Conservation (phyloP, 2,329 filamentous ascomycete genomes). For the Diaporthe vaccinii region DNA sequence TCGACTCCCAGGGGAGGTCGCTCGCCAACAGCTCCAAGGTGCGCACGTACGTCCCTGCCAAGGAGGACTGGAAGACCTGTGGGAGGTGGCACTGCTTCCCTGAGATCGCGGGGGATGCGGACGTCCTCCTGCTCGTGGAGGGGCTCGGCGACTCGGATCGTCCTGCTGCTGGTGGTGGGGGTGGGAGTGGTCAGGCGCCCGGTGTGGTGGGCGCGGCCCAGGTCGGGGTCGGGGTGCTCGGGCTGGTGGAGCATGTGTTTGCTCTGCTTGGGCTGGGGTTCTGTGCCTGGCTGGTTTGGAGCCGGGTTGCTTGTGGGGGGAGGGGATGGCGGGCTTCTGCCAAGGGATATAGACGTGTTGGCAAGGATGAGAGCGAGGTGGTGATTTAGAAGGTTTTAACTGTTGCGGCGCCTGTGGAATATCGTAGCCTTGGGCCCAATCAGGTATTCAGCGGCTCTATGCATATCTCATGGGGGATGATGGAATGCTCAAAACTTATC, state of each 20-base stretch:
- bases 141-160: not conserved
- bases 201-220: not conserved
- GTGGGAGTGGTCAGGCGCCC: not conserved
- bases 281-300: slow-evolving; percentile 31
- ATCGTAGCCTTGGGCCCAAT: too few species aligned
- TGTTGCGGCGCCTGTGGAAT: not conserved
- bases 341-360: slow-evolving; percentile 24
- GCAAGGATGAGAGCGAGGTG: slow-evolving; percentile 15
- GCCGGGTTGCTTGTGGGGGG: not conserved
- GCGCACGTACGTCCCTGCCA: slow-evolving; percentile 30
- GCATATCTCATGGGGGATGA: too few species aligned
- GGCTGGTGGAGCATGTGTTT: slow-evolving; percentile 31
- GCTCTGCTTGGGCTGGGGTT: slow-evolving; percentile 32
- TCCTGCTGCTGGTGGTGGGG: not conserved
- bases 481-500: not conserved
- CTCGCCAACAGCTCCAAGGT: slow-evolving; percentile 34
- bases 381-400: not conserved
- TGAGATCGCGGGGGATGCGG: not conserved
- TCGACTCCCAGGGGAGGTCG: slow-evolving; percentile 24
- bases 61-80: slow-evolving; percentile 9
- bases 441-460: not conserved
- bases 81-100: slow-evolving; percentile 36
- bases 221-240: not conserved
- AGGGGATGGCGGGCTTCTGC: not conserved
- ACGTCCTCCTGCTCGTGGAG: slow-evolving; percentile 15